phyloP scores from a whole-genome alignment of 805 yeast species.

The Cyberlindnera mrakii region DNA sequence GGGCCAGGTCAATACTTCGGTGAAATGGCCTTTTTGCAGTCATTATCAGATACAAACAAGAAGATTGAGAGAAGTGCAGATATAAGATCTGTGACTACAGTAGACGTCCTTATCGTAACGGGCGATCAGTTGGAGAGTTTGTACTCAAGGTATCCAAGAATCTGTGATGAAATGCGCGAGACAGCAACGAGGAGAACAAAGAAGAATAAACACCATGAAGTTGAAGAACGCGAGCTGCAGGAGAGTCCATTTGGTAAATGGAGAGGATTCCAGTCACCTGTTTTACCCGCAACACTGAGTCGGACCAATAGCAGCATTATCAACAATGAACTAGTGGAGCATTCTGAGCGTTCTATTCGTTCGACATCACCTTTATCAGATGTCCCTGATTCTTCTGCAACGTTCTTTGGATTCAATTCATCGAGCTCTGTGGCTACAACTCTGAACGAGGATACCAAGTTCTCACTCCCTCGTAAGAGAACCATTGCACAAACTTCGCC shows the following conservation, averaged over 20 bases:
- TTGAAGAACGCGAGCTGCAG: constrained; percentile 4
- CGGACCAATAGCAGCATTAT: not conserved
- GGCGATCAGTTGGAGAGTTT: constrained; percentile 49
- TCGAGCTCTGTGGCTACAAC: not conserved
- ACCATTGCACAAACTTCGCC: constrained; percentile 9
- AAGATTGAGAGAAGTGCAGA: constrained; percentile 47
- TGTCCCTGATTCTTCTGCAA: not conserved
- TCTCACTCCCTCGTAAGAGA: constrained; percentile 8
- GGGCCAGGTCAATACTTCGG: constrained; percentile 67
- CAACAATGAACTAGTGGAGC: not conserved
- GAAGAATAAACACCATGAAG: constrained; percentile 21
- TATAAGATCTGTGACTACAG: constrained; percentile 53
- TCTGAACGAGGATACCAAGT: constrained; percentile 2
- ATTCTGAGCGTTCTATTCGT: constrained; percentile 1
- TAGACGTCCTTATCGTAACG: constrained; percentile 55
- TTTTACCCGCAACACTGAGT: not conserved
- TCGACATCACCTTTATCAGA: constrained; percentile 6
- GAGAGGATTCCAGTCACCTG: constrained; percentile 16
- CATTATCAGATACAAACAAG: constrained; percentile 28
- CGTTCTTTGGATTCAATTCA: not conserved
- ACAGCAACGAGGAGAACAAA: constrained; percentile 51
- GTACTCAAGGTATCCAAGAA: constrained; percentile 50
- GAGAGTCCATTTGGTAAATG: constrained; percentile 20
- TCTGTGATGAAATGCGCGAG: constrained; percentile 51
- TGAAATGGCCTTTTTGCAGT: constrained; percentile 63